Percentiles rank a stretch among this genome's conserved stretches.
These are phyloP conservation scores for Paspalum vaginatum DNA, from an alignment of 176 grass and related monocot species.

Conservation along the genomic window DNA sequence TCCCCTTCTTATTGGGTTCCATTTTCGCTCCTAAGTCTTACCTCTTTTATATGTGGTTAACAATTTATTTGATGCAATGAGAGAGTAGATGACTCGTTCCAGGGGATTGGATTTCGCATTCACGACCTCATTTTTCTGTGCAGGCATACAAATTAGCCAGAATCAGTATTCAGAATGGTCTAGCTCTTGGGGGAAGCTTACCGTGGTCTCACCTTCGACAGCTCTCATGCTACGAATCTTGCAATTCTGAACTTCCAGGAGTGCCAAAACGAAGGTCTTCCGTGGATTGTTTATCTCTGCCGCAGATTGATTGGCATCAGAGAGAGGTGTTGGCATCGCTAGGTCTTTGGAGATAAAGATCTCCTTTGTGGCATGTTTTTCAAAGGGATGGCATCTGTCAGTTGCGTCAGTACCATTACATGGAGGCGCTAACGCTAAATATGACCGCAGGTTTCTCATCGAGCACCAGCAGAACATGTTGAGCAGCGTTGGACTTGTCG, in stretches of 20 bases:
- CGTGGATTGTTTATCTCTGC: neutral
- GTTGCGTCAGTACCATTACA: neutral
- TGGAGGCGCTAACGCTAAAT: conserved; percentile 1
- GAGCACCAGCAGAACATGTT: neutral
- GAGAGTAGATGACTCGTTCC: conserved; percentile 10
- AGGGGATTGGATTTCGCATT: neutral
- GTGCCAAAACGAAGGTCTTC: neutral
- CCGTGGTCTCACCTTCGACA: conserved; percentile 8
- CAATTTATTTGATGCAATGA: neutral
- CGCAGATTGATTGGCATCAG: conserved; percentile 10
- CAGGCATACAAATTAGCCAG: neutral
- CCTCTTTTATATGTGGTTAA: neutral
- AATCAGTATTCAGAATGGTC: neutral
- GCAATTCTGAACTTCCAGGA: conserved; percentile 18
- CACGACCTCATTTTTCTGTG: neutral
- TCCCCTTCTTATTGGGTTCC: neutral
- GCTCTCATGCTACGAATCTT: conserved; percentile 31
- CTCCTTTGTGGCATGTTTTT: conserved; percentile 37
- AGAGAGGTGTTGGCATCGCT: conserved; percentile 21
- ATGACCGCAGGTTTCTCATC: neutral
- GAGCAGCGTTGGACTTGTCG: neutral
- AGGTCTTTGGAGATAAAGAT: conserved; percentile 28
- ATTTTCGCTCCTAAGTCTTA: neutral
- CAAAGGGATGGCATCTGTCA: neutral
- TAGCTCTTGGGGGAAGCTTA: neutral